Evolutionary conservation across 495 filamentous ascomycete genomes (phyloP), one percentile per base, ranked within the genome.

Genomic region (Aspergillus conjunctus): DNA sequence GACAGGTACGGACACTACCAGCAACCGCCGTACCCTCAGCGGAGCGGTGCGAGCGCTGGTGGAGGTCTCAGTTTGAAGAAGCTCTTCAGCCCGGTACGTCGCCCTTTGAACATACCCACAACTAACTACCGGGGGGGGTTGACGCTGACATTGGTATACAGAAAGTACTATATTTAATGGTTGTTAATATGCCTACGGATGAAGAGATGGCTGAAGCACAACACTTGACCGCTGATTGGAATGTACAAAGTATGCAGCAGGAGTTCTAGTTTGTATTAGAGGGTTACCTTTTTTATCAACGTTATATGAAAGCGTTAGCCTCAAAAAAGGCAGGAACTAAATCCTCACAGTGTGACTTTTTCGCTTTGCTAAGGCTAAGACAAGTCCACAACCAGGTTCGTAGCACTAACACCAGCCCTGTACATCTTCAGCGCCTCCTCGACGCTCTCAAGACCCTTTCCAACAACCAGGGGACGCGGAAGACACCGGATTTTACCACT

Each of bases 131-230:
- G 12, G 2, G 14, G 0, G 0, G 1, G n/a, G n/a, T n/a, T n/a
- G n/a, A n/a, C n/a, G 18, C 37, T 44, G 20, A 54, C 22, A n/a
- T n/a, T 32, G 39, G 1, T 30, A 30, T 39, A 26, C 51, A 77
- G 71, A 67, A 75, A 61, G 71, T 78, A 0, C 53, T 77, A 7
- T 80, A 79, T 62, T 56, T 79, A 7, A 77, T 78, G 70, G 66
- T 80, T 46, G 72, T 77, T 14, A 76, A 79, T 62, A 61, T 77
- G 56, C 77, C 77, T 30, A 65, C 66, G n/a, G 63, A 72, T 6
- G 73, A 69, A 32, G 69, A 78, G 55, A 54, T 75, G 60, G 67
- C 64, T 32, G 52, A 52, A 51, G 60, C 60, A 12, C 58, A 30
- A 17, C 21, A 17, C 11, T 17, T 56, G 39, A 56, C 54, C 45